Percentiles rank a stretch among this genome's conserved stretches.
Evolutionary conservation across 78 protist genomes (phyloP).

Genomic region (Creolimax fragrantissima): DNA sequence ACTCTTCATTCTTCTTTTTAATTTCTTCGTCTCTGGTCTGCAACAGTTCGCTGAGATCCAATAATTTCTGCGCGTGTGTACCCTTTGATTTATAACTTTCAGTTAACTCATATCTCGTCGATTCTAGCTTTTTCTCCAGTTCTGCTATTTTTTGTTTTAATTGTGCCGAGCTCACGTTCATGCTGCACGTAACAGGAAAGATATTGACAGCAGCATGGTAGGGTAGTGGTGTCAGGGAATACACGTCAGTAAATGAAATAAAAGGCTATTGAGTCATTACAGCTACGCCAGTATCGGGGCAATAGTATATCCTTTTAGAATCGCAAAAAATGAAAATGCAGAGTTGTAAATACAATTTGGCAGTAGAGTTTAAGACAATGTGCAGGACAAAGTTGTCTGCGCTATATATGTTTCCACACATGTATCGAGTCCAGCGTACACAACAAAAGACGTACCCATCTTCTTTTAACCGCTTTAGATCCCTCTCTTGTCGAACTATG

Average conservation of each 20-base stretch:
- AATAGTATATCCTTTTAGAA: not conserved
- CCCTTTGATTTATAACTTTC: conserved; percentile 13
- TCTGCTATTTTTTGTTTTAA: not conserved
- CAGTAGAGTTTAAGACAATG: not conserved
- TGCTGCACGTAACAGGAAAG: not conserved
- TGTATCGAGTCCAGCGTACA: not conserved
- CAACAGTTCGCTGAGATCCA: not conserved
- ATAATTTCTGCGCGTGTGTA: not conserved
- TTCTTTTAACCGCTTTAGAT: not conserved
- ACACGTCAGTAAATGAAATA: not conserved
- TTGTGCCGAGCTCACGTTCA: not conserved
- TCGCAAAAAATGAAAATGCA: not conserved
- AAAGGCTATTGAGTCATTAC: not conserved
- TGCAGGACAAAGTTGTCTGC: not conserved
- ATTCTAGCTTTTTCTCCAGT: not conserved
- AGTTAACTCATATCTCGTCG: conserved; percentile 6
- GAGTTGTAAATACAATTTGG: not conserved
- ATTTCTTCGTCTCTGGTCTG: not conserved
- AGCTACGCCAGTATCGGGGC: not conserved
- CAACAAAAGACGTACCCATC: not conserved
- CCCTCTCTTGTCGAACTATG: not conserved
- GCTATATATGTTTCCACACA: not conserved
- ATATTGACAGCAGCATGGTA: not conserved
- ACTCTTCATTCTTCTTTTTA: not conserved
- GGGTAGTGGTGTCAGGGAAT: not conserved